Evolutionary conservation across 768 basidiomycete genomes (phyloP).

Genomic region (Postia placenta): DNA sequence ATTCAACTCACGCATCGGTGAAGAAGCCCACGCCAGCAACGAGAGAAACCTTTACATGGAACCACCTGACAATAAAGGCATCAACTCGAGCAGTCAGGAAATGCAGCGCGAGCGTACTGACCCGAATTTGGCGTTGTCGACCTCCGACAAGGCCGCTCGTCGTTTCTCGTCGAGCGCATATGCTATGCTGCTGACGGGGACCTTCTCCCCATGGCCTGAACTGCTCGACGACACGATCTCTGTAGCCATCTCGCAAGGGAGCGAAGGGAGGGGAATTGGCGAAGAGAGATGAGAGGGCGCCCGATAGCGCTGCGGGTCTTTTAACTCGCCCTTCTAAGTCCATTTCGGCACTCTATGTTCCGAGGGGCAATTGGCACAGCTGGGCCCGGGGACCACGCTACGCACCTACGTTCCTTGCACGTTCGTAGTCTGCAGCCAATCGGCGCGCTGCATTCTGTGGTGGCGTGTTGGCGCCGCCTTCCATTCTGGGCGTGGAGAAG

Average conservation of each 20-base stretch:
- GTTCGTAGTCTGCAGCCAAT: slow-evolving; percentile 18
- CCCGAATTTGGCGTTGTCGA: slow-evolving; percentile 86
- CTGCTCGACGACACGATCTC: slow-evolving; percentile 12
- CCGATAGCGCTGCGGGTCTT: slow-evolving; percentile 1
- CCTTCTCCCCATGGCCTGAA: slow-evolving; percentile 7
- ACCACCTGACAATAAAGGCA: slow-evolving; percentile 46
- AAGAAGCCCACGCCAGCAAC: slow-evolving; percentile 84
- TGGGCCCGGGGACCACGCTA: background rate
- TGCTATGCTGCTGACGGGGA: slow-evolving; percentile 3
- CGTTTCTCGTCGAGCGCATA: slow-evolving; percentile 63
- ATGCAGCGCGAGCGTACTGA: slow-evolving; percentile 32
- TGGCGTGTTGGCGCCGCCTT: background rate
- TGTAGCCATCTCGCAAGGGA: slow-evolving; percentile 14
- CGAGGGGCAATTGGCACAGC: background rate
- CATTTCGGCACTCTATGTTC: slow-evolving; percentile 6
- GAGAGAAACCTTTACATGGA: slow-evolving; percentile 63
- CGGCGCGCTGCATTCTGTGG: slow-evolving; percentile 2
- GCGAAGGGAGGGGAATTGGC: background rate
- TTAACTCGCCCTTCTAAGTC: background rate
- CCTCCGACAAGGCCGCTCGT: slow-evolving; percentile 74
- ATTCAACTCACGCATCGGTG: slow-evolving; percentile 40
- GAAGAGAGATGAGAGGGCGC: background rate
- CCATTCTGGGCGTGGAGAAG: background rate
- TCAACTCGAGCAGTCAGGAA: background rate
- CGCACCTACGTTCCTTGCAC: slow-evolving; percentile 14